Conservation (phyloP, 257 asterid species). For the Fraxinus excelsior region DNA sequence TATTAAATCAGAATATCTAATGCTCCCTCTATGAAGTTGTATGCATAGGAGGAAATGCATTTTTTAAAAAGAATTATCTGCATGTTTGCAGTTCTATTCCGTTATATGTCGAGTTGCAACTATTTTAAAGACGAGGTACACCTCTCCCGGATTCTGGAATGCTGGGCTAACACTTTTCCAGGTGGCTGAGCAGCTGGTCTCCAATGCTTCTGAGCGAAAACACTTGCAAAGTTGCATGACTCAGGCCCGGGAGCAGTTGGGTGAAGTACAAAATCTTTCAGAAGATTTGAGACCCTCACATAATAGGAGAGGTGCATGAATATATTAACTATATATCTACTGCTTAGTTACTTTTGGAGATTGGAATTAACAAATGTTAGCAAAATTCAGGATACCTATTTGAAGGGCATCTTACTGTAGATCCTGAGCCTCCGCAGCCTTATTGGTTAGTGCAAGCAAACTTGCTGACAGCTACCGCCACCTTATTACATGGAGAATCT, state of each 20-base stretch:
- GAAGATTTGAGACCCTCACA: constrained; percentile 43
- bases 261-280: constrained; percentile 49
- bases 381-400: constrained; percentile 73
- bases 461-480: constrained; percentile 67
- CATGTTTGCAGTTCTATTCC: constrained; percentile 63
- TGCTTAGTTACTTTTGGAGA: background rate
- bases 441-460: constrained; percentile 75
- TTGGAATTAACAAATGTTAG: constrained; percentile 17
- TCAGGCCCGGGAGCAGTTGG: constrained; percentile 68
- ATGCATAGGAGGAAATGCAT: background rate
- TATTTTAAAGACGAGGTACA: constrained; percentile 84
- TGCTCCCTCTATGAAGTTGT: background rate
- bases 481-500: constrained; percentile 61
- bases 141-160: constrained; percentile 92
- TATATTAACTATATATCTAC: background rate
- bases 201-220: constrained; percentile 55
- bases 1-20: no score
- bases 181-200: constrained; percentile 57
- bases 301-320: constrained; percentile 60
- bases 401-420: constrained; percentile 98
- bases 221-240: constrained; percentile 66
- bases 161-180: constrained; percentile 77
- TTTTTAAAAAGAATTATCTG: background rate
- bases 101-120: constrained; percentile 82
- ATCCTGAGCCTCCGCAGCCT: constrained; percentile 93